Evolutionary conservation across 805 yeast species (phyloP), one percentile per base, ranked within the genome.

Genomic region (Komagataella ulmi): DNA sequence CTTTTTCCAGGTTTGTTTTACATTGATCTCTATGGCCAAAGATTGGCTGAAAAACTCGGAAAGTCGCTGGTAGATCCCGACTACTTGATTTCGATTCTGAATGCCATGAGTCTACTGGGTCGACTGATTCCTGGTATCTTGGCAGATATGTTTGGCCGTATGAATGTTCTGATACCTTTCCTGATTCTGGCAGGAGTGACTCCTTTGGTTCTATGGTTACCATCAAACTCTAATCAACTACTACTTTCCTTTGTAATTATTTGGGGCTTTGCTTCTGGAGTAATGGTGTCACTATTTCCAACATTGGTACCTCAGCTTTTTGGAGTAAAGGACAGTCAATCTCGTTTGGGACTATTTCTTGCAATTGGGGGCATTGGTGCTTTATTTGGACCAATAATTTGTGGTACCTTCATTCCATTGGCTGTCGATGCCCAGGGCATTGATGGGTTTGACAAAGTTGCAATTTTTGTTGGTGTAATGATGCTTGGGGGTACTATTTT

Each of bases 101-200:
- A 72, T 58, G 74, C 66, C 17, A 67, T 65, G 44, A 76, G 80
- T 49, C 60, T 71, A 1, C 57, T 77, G 19, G 85, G 85, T 5
- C 65, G 85, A 45, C 67, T 80, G 2, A 49, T 66, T 3, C 72
- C 81, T 47, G 80, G 80, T 1, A 57, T 64, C 45, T 18, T 70
- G 7, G 80, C 77, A 18, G 82, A 76, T 58, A 58, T 55, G 6
- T 52, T 69, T 30, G 85, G 85, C 1, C 65, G 79, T 30, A 57
- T 69, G 51, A 79, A 77, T 45, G 60, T 63, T 5, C 53, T 67
- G 50, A 52, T 67, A 12, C 68, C 71, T 1, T 59, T 60, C 45
- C 54, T 61, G 6, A 6, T 59, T n/a, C 18, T 60, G 19, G 52
- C 69, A 4, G 61, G 65, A 17, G 54, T 70, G 7, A 51, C 66